Conservation (phyloP, 768 basidiomycete species). For the Termitomyces titanicus region DNA sequence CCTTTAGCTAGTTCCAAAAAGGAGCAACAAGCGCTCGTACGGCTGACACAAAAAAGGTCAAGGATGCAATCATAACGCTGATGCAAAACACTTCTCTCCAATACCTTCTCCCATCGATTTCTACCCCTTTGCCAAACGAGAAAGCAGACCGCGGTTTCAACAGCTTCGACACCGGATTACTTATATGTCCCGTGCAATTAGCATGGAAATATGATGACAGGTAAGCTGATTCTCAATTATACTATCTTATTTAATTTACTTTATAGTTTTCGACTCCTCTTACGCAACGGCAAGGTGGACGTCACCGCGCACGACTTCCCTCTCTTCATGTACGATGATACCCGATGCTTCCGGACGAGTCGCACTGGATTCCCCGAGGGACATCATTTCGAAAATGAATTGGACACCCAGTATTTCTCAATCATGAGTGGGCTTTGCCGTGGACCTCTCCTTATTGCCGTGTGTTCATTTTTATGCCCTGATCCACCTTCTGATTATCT, state of each 20-base stretch:
- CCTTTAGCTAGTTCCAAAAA: no score
- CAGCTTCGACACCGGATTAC: not conserved
- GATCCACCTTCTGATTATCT: not conserved
- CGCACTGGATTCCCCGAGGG: not conserved
- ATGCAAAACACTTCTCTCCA: not conserved
- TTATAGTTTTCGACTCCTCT: not conserved
- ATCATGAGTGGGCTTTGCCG: not conserved
- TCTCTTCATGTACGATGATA: not conserved
- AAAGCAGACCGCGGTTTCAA: not conserved
- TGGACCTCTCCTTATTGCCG: not conserved
- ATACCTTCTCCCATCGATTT: not conserved
- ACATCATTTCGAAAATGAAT: not conserved
- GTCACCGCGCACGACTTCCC: not conserved
- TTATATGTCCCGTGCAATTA: not conserved
- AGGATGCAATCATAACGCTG: not conserved
- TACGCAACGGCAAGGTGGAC: not conserved
- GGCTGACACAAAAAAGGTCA: not conserved
- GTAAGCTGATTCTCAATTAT: not conserved
- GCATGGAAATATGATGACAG: not conserved
- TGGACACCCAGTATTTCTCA: not conserved
- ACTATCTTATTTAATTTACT: not conserved
- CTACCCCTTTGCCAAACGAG: not conserved
- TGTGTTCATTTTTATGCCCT: not conserved
- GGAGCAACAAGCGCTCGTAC: not conserved
- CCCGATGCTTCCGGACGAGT: not conserved